Conservation (phyloP, 805 yeast species). For the Debaryomyces maramus region DNA sequence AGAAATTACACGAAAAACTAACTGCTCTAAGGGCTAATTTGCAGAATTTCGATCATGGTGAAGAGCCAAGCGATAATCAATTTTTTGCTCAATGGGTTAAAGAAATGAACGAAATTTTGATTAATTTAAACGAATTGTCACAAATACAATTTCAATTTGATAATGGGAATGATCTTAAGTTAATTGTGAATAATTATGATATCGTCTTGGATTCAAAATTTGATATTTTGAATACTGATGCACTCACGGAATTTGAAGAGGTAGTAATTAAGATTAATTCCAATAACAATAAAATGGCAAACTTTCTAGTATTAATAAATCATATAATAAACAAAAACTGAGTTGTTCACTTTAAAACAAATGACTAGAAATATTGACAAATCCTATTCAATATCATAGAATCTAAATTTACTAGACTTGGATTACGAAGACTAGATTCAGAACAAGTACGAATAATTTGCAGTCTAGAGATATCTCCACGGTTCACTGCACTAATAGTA, state of each 20-base stretch:
- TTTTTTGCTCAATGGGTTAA: slow-evolving; percentile 23
- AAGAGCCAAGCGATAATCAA: slow-evolving; percentile 10
- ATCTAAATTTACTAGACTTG: no score
- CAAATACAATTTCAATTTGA: slow-evolving; percentile 4
- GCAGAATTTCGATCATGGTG: slow-evolving; percentile 4
- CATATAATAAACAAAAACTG: background rate
- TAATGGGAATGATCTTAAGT: background rate
- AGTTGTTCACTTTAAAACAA: no score
- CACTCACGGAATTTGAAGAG: background rate
- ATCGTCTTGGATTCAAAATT: background rate
- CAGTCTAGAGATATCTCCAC: no score
- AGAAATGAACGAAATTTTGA: slow-evolving; percentile 21
- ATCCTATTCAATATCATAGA: no score
- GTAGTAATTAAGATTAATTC: background rate
- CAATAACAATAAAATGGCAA: background rate
- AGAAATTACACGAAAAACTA: slow-evolving; percentile 4
- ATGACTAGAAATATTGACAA: no score
- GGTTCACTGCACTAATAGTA: no score
- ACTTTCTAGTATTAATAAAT: background rate
- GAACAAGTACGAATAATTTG: no score
- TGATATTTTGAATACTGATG: slow-evolving; percentile 1
- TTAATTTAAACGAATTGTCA: slow-evolving; percentile 9
- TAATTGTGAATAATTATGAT: background rate
- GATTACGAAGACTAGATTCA: no score
- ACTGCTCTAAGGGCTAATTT: slow-evolving; percentile 1